Evolutionary conservation across 371 early-diverging fungal genomes (phyloP).

Genomic region (Mortierella polycephala): DNA sequence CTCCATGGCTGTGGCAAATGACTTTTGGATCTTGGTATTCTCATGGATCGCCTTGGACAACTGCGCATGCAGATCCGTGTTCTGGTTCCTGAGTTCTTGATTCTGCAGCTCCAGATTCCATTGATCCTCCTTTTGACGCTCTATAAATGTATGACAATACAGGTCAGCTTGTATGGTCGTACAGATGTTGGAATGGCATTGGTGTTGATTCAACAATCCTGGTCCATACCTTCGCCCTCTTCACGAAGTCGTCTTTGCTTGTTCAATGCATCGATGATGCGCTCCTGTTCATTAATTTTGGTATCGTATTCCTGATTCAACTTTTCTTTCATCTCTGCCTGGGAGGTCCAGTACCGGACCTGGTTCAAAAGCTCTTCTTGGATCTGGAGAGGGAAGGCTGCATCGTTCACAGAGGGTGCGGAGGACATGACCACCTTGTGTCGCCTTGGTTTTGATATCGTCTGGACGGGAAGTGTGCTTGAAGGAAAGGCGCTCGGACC

Average conservation of each 20-base stretch:
- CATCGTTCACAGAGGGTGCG: constrained; percentile 23
- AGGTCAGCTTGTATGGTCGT: not conserved
- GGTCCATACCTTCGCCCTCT: constrained; percentile 67
- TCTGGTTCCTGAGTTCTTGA: constrained; percentile 65
- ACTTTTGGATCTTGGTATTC: constrained; percentile 67
- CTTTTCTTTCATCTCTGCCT: constrained; percentile 65
- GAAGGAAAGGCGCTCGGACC: constrained; percentile 40
- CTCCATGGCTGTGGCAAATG: constrained; percentile 62
- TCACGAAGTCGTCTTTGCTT: constrained; percentile 69
- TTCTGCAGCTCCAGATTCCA: constrained; percentile 72
- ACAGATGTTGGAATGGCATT: not conserved
- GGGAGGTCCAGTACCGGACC: constrained; percentile 53
- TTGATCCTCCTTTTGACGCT: constrained; percentile 67
- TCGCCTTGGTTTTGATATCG: constrained; percentile 44
- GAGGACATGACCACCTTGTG: constrained; percentile 41
- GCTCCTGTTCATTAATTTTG: constrained; percentile 71
- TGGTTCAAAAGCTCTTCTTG: constrained; percentile 52
- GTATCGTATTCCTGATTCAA: constrained; percentile 70
- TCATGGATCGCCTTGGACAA: constrained; percentile 65
- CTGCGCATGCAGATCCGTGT: constrained; percentile 66
- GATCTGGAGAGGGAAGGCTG: constrained; percentile 48
- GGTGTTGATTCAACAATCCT: not conserved
- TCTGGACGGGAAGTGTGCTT: constrained; percentile 34
- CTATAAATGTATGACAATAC: constrained; percentile 47
- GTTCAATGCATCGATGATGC: constrained; percentile 70